Evolutionary conservation across 768 basidiomycete species (phyloP).

Genomic region (Russula vinacea): DNA sequence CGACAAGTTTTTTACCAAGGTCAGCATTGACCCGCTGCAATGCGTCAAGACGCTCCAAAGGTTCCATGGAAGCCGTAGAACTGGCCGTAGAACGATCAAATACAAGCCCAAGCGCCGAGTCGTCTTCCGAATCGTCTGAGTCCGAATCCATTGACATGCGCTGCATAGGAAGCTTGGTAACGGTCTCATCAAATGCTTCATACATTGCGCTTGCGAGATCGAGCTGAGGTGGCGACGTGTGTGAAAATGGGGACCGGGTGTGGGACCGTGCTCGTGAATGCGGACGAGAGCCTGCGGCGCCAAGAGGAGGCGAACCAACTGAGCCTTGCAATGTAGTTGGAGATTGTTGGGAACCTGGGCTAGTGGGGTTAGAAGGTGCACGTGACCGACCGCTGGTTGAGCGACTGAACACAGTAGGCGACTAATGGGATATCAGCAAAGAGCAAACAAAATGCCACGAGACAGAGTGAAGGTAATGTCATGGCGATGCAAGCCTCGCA

Average conservation of each 20-base stretch:
- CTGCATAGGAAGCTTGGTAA: slow-evolving; percentile 61
- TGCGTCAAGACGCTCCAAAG: slow-evolving; percentile 68
- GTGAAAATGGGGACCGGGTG: slow-evolving; percentile 41
- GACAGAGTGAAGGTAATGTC: neutral
- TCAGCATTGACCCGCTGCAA: slow-evolving; percentile 73
- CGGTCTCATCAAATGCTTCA: slow-evolving; percentile 45
- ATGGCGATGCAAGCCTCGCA: neutral
- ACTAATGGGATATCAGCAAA: slow-evolving; percentile 41
- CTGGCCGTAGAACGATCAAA: slow-evolving; percentile 55
- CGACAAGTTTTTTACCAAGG: slow-evolving; percentile 67
- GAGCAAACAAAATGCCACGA: neutral
- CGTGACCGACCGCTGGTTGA: slow-evolving; percentile 50
- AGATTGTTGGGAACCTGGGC: slow-evolving; percentile 35
- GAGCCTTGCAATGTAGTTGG: slow-evolving; percentile 43
- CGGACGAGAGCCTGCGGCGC: slow-evolving; percentile 50
- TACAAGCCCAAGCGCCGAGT: slow-evolving; percentile 53
- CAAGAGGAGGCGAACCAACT: slow-evolving; percentile 44
- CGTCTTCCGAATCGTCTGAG: slow-evolving; percentile 53
- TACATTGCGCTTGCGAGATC: slow-evolving; percentile 39
- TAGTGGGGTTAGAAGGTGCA: slow-evolving; percentile 68
- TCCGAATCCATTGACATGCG: slow-evolving; percentile 40
- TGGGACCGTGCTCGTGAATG: slow-evolving; percentile 61
- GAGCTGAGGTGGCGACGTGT: slow-evolving; percentile 42
- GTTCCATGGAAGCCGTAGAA: slow-evolving; percentile 69
- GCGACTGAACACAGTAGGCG: slow-evolving; percentile 46